Evolutionary conservation across 305 asterid genomes (phyloP), one percentile per base, ranked within the genome.

Genomic region (Fraxinus albicans): DNA sequence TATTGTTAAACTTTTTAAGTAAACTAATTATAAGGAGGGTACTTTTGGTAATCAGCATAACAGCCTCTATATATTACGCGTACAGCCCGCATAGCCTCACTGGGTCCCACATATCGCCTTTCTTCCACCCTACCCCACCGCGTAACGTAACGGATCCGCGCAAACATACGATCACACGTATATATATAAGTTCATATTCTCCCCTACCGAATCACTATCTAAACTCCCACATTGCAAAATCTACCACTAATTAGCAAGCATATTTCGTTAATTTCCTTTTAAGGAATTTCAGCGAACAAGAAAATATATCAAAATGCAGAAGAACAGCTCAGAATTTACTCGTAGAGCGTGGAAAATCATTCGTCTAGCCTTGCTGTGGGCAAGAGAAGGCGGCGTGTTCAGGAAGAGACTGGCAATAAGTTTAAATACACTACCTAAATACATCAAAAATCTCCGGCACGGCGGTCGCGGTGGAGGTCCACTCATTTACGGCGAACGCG

Each of bases 281-380:
- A 76, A 76, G 60, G 4, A 10, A 77, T 4, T 0, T 1, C 44
- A 44, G 13, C 12, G 23, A 27, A 33, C 36, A 50, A 38, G 47
- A 78, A 27, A 78, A 85, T 85, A 60, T 36, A 0, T 15, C 31
- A 85, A 33, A 83, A 90, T 95, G 94, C 80, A 83, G 77, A 86
- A 17, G 80, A 87, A 84, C 67, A 86, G 50, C 78, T 87, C 92
- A 8, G 7, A 77, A 6, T 77, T 87, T 8, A 86, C 86, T 8
- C 83, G 84, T 0, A 84, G 92, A 86, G 90, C 89, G 5, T 93
- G 94, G 95, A 86, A 81, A 10, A 50, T 93, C 34, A 83, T 93
- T 17, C 96, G 93, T 6, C 58, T 95, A 3, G 91, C 92, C 4
- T 89, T 95, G 17, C 53, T 91, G 17, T 90, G 97, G 95, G 85